Percentiles rank a stretch among this genome's conserved stretches.
These are phyloP conservation scores for Coemansia sp. DNA, from an alignment of 192 early-diverging fungal species.

Conservation along the genomic window DNA sequence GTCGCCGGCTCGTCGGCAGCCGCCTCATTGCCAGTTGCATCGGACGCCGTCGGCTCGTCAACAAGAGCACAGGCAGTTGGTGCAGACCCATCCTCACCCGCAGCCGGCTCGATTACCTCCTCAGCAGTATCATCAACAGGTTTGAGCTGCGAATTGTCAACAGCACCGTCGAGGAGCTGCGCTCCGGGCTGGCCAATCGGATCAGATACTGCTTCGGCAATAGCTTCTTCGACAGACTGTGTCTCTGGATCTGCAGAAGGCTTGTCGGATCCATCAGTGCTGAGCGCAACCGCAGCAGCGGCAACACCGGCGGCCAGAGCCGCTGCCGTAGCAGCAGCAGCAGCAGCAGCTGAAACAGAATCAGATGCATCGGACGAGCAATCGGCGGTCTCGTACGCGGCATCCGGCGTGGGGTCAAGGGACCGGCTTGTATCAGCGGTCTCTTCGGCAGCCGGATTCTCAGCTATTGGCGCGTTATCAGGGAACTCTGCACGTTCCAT, in stretches of 20 bases:
- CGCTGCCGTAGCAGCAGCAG: not conserved
- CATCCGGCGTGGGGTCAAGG: not conserved
- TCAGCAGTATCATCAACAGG: not conserved
- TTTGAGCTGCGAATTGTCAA: not conserved
- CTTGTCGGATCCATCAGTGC: not conserved
- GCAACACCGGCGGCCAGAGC: not conserved
- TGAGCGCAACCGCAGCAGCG: not conserved
- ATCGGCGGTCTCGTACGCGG: not conserved
- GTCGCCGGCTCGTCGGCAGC: not conserved
- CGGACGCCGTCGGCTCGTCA: not conserved
- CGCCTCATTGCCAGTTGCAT: not conserved
- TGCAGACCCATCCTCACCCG: not conserved
- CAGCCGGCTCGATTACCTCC: constrained; percentile 1
- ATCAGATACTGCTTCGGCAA: constrained; percentile 8
- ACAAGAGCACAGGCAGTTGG: not conserved
- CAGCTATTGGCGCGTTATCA: not conserved
- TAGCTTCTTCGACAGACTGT: constrained; percentile 2
- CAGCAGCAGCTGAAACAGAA: not conserved
- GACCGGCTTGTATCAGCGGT: not conserved
- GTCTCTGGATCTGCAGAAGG: not conserved
- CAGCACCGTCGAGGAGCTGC: not conserved
- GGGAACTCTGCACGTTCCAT: constrained; percentile 1
- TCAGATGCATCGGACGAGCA: not conserved
- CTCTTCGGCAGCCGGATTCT: not conserved
- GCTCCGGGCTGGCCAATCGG: not conserved